Evolutionary conservation across 306 rosid genomes (phyloP), one percentile per base, ranked within the genome.

Genomic region (Vigna hirtella): DNA sequence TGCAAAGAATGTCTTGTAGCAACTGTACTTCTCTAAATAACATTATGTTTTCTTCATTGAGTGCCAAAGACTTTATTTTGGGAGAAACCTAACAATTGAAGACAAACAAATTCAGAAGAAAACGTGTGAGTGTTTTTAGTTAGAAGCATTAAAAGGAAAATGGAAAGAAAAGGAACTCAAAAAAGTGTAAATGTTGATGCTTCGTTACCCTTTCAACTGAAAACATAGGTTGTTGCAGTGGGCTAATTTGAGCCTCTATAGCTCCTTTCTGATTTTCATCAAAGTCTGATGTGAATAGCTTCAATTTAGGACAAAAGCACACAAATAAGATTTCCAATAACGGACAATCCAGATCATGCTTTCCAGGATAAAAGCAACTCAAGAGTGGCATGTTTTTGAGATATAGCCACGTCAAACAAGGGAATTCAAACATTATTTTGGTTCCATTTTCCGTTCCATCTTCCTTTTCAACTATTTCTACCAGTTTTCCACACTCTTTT

Each of bases 381-480:
- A 68, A 24, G 15, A 6, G 24, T 47, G 73, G 43, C 58, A 68
- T 1, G 1, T 68, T 3, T 3, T 4, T 0, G 24, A 67, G 56
- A 20, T 0, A 0, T 7, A 67, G 2, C 0, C 4, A 15, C 9
- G 14, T 24, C 18, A 68, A 68, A 47, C 14, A 68, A 24, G 43
- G 57, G 24, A 48, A 48, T 48, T 68, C 15, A 68, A 68, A 68
- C 58, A 47, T 26, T 48, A 47, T 22, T 47, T 14, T 24, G 15
- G 15, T 20, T 47, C 0, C 53, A 45, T 47, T 3, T 47, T 68
- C 57, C 58, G 3, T 24, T 1, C 5, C n/a, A 45, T 67, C 73
- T 12, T 67, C 59, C 48, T 43, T 59, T 59, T 18, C 49, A 59
- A 74, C 70, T 45, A 74, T 45, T 45, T 61, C 79, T 17, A 24